Base-by-base conservation (phyloP, 1,284 basidiomycete genomes). In the Meripilus lineatus region DNA sequence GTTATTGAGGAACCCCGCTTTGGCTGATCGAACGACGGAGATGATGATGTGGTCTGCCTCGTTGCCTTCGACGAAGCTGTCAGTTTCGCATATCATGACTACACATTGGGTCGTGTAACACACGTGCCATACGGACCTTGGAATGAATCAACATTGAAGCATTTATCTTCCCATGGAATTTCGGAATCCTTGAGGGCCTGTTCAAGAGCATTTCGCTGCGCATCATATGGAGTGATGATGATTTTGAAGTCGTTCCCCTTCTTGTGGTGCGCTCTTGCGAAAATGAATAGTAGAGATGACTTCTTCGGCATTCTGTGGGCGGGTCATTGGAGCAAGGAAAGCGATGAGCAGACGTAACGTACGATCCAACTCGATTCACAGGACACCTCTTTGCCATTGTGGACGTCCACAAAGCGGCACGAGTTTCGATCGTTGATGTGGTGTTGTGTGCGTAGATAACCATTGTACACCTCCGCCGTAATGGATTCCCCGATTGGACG, bases 221-320 rank as follows among this genome's bases (percentile, higher is more conserved):
- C 64, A 45, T 75, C 73, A 42, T 75, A 76, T 0, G 71, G 72
- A 1, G 72, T 75, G 37, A 75, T 71, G 42, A 76, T 51, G 24
- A n/a, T n/a, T n/a, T 64, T 63, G 45, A 67, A 72, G 3, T 69
- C 50, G 26, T 30, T 50, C 10, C 43, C 43, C 17, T 47, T 11
- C 15, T 50, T 48, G 44, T 69, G 67, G 51, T 72, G 70, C 6
- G 58, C 44, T 23, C 54, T 59, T 5, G 72, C 65, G 10, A 75
- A 59, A 30, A 33, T 68, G 53, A 0, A 65, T 60, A 5, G 74
- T 58, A 0, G 58, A 59, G n/a, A 62, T 50, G 1, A 65, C 60
- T 53, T 78, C 74, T 42, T 56, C 57, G 2, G 17, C 24, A 47
- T 77, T 77, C 75, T 79, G 30, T 5, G 14, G 18, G 8, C 10